Evolutionary conservation across 2,329 filamentous ascomycete genomes (phyloP).

Genomic region (Alternaria incomplexa): DNA sequence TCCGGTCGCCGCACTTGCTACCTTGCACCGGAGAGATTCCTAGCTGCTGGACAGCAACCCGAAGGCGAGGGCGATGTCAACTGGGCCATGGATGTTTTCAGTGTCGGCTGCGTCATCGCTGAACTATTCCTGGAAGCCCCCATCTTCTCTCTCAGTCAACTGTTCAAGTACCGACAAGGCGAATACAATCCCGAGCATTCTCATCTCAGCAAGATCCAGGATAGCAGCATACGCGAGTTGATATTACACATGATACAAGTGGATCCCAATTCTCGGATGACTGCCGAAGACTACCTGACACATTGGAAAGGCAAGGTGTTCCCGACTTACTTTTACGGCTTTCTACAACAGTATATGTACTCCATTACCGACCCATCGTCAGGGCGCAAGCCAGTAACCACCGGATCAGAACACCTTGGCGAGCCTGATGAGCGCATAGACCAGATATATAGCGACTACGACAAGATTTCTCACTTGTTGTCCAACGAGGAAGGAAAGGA

Average conservation of each 20-base stretch:
- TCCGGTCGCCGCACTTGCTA: slow-evolving; percentile 93
- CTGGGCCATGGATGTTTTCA: slow-evolving; percentile 99
- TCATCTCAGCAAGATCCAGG: slow-evolving; percentile 83
- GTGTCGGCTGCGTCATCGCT: slow-evolving; percentile 93
- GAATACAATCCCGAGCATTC: slow-evolving; percentile 88
- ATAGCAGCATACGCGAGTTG: slow-evolving; percentile 84
- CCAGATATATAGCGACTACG: slow-evolving; percentile 90
- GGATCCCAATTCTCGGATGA: slow-evolving; percentile 88
- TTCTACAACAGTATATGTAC: slow-evolving; percentile 97
- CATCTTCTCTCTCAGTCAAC: slow-evolving; percentile 95
- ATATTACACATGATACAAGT: slow-evolving; percentile 96
- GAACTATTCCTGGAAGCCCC: slow-evolving; percentile 94
- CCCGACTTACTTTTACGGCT: slow-evolving; percentile 95
- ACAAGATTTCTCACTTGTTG: slow-evolving; percentile 95
- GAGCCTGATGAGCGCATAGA: slow-evolving; percentile 95
- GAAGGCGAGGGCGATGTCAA: slow-evolving; percentile 68
- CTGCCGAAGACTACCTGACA: slow-evolving; percentile 89
- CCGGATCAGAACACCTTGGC: slow-evolving; percentile 73
- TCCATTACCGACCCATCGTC: slow-evolving; percentile 90
- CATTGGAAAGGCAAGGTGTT: slow-evolving; percentile 94
- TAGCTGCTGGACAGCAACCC: slow-evolving; percentile 71
- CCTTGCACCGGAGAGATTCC: slow-evolving; percentile 89
- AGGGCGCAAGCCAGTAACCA: slow-evolving; percentile 73
- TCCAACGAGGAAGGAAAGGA: slow-evolving; percentile 69
- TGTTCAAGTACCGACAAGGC: slow-evolving; percentile 90